phyloP scores from a whole-genome alignment of 352 stramenopile genomes.

The Globisporangium iwayamae region DNA sequence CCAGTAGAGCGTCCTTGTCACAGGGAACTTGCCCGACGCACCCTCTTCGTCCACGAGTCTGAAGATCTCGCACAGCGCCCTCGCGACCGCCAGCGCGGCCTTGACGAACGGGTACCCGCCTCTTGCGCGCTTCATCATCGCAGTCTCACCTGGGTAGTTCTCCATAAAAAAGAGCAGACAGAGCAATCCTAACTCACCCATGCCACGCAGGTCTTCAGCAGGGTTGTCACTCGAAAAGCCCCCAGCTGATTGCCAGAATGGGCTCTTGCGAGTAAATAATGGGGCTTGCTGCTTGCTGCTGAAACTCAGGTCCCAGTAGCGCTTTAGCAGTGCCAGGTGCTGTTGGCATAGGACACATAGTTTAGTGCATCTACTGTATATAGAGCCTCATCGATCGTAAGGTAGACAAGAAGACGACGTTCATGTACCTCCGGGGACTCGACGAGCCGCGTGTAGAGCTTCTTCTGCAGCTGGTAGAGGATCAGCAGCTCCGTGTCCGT shows the following conservation, averaged over 20 bases:
- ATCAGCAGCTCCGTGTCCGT: constrained; percentile 63
- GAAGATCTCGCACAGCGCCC: constrained; percentile 46
- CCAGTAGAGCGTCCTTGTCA: constrained; percentile 57
- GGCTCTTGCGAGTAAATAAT: constrained; percentile 36
- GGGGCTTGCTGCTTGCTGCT: constrained; percentile 22
- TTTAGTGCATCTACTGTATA: background rate
- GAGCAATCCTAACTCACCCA: constrained; percentile 55
- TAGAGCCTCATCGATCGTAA: background rate
- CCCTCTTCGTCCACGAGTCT: constrained; percentile 42
- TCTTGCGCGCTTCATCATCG: constrained; percentile 59
- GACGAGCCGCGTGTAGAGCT: constrained; percentile 49
- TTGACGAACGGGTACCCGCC: constrained; percentile 67
- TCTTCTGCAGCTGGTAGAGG: constrained; percentile 59
- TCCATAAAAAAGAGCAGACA: constrained; percentile 71
- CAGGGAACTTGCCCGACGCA: constrained; percentile 40
- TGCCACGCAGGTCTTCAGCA: constrained; percentile 46
- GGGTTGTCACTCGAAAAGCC: constrained; percentile 56
- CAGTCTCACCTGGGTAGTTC: constrained; percentile 46
- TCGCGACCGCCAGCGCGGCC: constrained; percentile 40
- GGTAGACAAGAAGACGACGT: background rate
- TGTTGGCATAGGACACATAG: constrained; percentile 15
- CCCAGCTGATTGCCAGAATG: constrained; percentile 38
- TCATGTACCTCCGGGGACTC: constrained; percentile 52
- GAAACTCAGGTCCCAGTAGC: constrained; percentile 56
- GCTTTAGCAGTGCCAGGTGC: constrained; percentile 56